phyloP scores from a whole-genome alignment of 352 stramenopile species.

The Phytophthora macrochlamydospora region DNA sequence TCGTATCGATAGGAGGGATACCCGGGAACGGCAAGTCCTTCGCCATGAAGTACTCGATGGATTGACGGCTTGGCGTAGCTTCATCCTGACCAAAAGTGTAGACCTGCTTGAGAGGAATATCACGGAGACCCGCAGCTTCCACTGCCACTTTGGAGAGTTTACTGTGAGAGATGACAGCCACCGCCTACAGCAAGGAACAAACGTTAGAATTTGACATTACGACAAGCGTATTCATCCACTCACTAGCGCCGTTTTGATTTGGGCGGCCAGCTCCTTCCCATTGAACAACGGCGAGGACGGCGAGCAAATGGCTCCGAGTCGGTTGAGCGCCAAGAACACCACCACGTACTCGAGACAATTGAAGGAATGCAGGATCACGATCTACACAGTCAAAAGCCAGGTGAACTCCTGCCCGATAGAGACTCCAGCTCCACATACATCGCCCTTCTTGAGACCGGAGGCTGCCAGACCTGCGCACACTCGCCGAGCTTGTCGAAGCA shows the following conservation, averaged over 20 bases:
- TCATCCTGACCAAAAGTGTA: slow-evolving; percentile 28
- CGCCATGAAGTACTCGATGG: slow-evolving; percentile 38
- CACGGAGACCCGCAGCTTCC: slow-evolving; percentile 19
- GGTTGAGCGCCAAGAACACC: slow-evolving; percentile 54
- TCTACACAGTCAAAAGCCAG: slow-evolving; percentile 13
- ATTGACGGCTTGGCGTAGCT: neutral
- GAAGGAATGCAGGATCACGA: slow-evolving; percentile 53
- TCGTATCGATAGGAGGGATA: slow-evolving; percentile 17
- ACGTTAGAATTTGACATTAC: neutral
- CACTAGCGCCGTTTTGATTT: slow-evolving; percentile 43
- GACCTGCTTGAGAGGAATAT: slow-evolving; percentile 8
- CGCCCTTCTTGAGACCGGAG: slow-evolving; percentile 43
- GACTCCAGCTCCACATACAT: slow-evolving; percentile 31
- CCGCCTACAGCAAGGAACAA: slow-evolving; percentile 7
- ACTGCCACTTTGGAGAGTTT: slow-evolving; percentile 19
- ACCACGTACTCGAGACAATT: slow-evolving; percentile 69
- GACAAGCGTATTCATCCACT: no score
- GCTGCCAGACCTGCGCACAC: slow-evolving; percentile 44
- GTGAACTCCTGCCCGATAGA: neutral
- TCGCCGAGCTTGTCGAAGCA: slow-evolving; percentile 24
- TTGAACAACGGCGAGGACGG: slow-evolving; percentile 51
- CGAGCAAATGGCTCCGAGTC: slow-evolving; percentile 49
- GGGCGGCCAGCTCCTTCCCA: slow-evolving; percentile 34
- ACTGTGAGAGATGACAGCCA: slow-evolving; percentile 34
- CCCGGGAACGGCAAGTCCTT: slow-evolving; percentile 17